A percentile compares a stretch with the other conserved stretches of the same genome.
Conservation (phyloP, 805 yeast species). For the Saccharomycopsis fibuligera region DNA sequence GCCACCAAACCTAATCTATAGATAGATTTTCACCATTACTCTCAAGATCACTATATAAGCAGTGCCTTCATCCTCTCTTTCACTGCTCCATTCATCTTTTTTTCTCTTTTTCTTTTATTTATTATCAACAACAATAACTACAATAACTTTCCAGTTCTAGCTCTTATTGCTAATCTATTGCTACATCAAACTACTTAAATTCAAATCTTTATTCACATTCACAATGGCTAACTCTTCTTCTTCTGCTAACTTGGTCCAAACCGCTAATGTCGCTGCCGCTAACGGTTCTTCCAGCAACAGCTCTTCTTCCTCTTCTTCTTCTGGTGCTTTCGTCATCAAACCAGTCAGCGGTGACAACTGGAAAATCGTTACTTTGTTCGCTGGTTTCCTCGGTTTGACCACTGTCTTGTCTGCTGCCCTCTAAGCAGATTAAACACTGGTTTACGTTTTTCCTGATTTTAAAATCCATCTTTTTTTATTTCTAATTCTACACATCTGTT, state of each 20-base stretch:
- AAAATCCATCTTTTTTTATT: background rate
- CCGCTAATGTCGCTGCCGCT: conserved; percentile 18
- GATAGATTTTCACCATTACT: too few relatives aligned
- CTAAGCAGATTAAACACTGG: background rate
- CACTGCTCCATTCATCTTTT: too few relatives aligned
- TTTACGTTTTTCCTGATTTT: background rate
- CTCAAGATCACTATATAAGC: too few relatives aligned
- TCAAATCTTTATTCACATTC: too few relatives aligned
- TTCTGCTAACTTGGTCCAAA: conserved; percentile 19
- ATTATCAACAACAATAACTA: background rate
- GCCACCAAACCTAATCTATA: too few relatives aligned
- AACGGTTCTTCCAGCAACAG: conserved; percentile 8
- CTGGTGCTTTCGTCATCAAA: conserved; percentile 10
- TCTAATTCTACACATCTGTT: too few relatives aligned
- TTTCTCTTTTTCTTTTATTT: too few relatives aligned
- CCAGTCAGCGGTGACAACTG: conserved; percentile 12
- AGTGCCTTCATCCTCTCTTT: too few relatives aligned
- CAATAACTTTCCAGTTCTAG: too few relatives aligned
- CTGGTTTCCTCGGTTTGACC: conserved; percentile 21
- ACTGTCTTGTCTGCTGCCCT: conserved; percentile 18
- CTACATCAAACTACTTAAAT: too few relatives aligned
- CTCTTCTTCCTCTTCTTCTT: conserved; percentile 10
- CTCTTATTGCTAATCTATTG: too few relatives aligned
- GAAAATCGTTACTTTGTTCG: conserved; percentile 16
- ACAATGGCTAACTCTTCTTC: conserved; percentile 21